Conservation (phyloP, 2,329 filamentous ascomycete species). For the Hypoxylon sp. region DNA sequence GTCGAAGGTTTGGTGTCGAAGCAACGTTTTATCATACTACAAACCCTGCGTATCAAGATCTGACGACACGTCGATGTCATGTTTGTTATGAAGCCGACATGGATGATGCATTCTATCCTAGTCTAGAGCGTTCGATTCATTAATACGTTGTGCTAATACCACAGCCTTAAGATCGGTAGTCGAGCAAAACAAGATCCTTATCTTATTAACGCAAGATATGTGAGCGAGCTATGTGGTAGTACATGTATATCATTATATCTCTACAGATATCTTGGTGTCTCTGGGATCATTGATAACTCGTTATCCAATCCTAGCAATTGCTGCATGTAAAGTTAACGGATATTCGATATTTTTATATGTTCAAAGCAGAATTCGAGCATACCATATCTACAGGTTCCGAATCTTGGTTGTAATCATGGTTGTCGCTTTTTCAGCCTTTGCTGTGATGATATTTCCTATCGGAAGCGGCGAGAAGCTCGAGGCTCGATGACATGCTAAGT, state of each 20-base stretch:
- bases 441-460: background rate
- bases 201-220: background rate
- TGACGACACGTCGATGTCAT: background rate
- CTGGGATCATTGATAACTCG: background rate
- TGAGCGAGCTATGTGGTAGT: too few relatives aligned
- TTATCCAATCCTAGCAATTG: background rate
- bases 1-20: slow-evolving; percentile 2
- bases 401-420: background rate
- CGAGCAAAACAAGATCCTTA: background rate
- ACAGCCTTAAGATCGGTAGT: background rate
- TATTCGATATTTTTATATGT: background rate
- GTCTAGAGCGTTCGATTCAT: background rate
- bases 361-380: background rate
- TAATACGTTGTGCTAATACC: background rate
- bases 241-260: background rate
- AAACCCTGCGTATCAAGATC: background rate
- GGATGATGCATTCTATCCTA: background rate
- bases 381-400: background rate
- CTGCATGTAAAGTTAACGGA: background rate
- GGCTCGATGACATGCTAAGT: background rate
- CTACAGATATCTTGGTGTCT: background rate
- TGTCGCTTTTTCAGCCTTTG: background rate
- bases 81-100: background rate
- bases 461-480: background rate
- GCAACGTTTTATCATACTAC: slow-evolving; percentile 13